A percentile compares a stretch with the other conserved stretches of the same genome.
Conservation (phyloP, 2,329 filamentous ascomycete species). For the Hypoxylon sp. region DNA sequence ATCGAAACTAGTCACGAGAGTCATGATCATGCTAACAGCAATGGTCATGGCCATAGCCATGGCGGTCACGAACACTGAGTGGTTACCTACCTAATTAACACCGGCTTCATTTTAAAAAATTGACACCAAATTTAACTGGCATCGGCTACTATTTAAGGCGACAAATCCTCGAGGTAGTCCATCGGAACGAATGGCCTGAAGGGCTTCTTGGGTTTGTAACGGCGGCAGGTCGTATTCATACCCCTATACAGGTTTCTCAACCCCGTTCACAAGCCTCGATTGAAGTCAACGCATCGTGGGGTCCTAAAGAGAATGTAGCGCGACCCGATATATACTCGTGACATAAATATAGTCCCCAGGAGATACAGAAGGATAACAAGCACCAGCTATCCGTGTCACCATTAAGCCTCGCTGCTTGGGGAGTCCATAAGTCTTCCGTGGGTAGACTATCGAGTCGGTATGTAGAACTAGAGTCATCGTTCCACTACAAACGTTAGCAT, state of each 20-base stretch:
- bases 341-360: not conserved
- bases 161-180: too few relatives aligned
- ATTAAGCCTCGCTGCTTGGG: not conserved
- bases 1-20: slow-evolving; percentile 49
- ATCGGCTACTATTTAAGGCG: too few relatives aligned
- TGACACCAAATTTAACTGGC: not conserved
- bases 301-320: not conserved
- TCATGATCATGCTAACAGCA: slow-evolving; percentile 49
- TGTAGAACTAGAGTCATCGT: not conserved
- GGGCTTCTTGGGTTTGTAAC: too few relatives aligned
- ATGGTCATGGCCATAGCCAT: slow-evolving; percentile 28
- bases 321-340: not conserved
- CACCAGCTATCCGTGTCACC: not conserved
- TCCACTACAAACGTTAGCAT: too few relatives aligned
- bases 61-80: slow-evolving; percentile 11
- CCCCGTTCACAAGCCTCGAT: not conserved
- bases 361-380: not conserved
- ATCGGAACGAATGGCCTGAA: too few relatives aligned
- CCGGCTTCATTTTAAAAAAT: too few relatives aligned
- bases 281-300: not conserved
- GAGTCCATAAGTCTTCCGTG: not conserved
- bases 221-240: too few relatives aligned
- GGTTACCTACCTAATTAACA: not conserved
- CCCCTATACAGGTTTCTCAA: not conserved
- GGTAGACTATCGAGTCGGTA: not conserved